These are phyloP conservation scores for Penicillium sp. DNA, from an alignment of 2,329 filamentous ascomycete genomes.

Conservation along the genomic window DNA sequence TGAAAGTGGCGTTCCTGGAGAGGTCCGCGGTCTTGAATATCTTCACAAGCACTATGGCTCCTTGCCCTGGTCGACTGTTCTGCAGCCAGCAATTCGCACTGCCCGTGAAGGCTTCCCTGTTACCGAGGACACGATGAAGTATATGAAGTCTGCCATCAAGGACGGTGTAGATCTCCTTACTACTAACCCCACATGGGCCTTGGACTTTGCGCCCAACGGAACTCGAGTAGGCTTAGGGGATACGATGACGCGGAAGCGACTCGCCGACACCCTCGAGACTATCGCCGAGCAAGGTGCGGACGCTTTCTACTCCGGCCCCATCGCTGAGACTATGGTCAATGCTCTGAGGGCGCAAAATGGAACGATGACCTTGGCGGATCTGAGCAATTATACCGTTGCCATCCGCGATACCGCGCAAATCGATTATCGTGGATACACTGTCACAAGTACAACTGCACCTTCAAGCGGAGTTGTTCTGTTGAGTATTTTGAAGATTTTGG, in stretches of 20 bases:
- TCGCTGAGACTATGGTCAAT: constrained; percentile 70
- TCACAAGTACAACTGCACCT: constrained; percentile 67
- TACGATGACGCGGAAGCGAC: constrained; percentile 74
- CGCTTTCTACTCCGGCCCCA: constrained; percentile 69
- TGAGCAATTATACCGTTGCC: constrained; percentile 67
- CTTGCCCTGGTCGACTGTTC: constrained; percentile 68
- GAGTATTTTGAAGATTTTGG: constrained; percentile 75
- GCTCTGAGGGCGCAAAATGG: constrained; percentile 68
- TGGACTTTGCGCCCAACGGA: constrained; percentile 85
- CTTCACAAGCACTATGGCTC: constrained; percentile 63
- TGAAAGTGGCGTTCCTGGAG: constrained; percentile 54
- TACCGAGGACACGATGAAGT: constrained; percentile 69
- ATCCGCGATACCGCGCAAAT: constrained; percentile 62
- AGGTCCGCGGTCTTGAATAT: constrained; percentile 73
- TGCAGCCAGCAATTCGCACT: constrained; percentile 70
- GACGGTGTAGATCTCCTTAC: constrained; percentile 64
- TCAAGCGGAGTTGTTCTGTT: constrained; percentile 74
- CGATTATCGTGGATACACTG: constrained; percentile 65
- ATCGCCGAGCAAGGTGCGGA: constrained; percentile 72
- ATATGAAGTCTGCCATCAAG: constrained; percentile 60
- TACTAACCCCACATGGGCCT: constrained; percentile 73
- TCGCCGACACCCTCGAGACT: constrained; percentile 72
- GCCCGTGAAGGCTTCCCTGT: constrained; percentile 73
- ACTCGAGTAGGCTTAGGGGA: constrained; percentile 69
- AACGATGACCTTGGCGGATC: constrained; percentile 77